phyloP scores from a whole-genome alignment of 768 basidiomycete genomes.

The Panus rudis region DNA sequence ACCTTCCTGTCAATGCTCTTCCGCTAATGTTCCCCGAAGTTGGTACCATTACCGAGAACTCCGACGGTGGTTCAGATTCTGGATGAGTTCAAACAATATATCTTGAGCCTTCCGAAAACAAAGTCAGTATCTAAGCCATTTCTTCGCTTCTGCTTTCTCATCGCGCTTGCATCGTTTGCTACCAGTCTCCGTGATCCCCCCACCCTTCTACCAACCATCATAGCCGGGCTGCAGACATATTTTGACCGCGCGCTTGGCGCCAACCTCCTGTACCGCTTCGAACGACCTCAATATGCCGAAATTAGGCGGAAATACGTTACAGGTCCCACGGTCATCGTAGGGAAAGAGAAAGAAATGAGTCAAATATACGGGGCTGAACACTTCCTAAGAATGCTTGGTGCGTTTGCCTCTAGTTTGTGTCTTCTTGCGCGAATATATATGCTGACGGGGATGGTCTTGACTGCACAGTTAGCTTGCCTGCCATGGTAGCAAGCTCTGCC shows the following conservation, averaged over 20 bases:
- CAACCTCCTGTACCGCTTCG: slow-evolving; percentile 90
- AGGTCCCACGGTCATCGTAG: slow-evolving; percentile 59
- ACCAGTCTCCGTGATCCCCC: slow-evolving; percentile 61
- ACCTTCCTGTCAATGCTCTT: background rate
- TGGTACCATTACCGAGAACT: slow-evolving; percentile 74
- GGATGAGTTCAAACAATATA: slow-evolving; percentile 65
- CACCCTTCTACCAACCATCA: slow-evolving; percentile 69
- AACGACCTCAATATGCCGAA: slow-evolving; percentile 87
- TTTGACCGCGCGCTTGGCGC: slow-evolving; percentile 89
- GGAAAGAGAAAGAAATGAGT: slow-evolving; percentile 80
- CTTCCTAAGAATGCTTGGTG: slow-evolving; percentile 85
- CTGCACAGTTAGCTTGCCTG: slow-evolving; percentile 78
- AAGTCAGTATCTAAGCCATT: slow-evolving; percentile 29
- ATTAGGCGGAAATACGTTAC: slow-evolving; percentile 69
- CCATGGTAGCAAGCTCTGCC: slow-evolving; percentile 83
- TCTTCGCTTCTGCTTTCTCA: background rate
- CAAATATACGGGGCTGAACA: slow-evolving; percentile 93
- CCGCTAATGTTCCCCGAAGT: slow-evolving; percentile 35
- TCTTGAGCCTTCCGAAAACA: slow-evolving; percentile 39
- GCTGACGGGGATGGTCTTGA: background rate
- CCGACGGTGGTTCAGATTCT: slow-evolving; percentile 77
- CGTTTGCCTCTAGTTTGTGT: slow-evolving; percentile 26
- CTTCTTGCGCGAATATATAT: slow-evolving; percentile 2
- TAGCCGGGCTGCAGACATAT: slow-evolving; percentile 82
- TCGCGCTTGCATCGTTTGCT: background rate